Conservation (phyloP, 129 eudicot species). For the Flaveria trinervia region DNA sequence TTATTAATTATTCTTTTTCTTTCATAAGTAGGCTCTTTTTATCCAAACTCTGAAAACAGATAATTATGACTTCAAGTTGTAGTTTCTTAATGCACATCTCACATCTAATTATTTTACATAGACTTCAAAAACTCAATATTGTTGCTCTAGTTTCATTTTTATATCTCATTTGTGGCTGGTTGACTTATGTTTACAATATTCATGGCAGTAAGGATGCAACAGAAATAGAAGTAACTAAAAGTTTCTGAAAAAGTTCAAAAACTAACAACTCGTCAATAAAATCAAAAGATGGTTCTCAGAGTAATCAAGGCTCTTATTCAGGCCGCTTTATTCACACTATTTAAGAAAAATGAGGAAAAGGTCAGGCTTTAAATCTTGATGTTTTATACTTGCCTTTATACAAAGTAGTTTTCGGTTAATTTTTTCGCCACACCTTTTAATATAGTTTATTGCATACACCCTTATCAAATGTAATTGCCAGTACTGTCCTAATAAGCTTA, state of each 20-base stretch:
- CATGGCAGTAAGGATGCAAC: slow-evolving; percentile 36
- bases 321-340: slow-evolving; percentile 75
- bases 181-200: slow-evolving; percentile 26
- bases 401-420: background rate
- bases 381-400: background rate
- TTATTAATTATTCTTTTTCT: too few species aligned
- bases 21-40: background rate
- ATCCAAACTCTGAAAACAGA: background rate
- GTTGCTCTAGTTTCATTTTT: background rate
- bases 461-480: slow-evolving; percentile 6
- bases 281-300: slow-evolving; percentile 42
- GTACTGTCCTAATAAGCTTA: background rate
- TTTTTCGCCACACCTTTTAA: background rate
- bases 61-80: background rate
- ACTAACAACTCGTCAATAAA: slow-evolving; percentile 32
- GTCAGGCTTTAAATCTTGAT: slow-evolving; percentile 37
- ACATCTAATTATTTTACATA: background rate
- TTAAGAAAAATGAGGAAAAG: slow-evolving; percentile 82
- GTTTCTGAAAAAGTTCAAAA: slow-evolving; percentile 30
- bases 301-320: slow-evolving; percentile 59
- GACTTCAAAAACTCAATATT: slow-evolving; percentile 11
- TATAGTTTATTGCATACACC: slow-evolving; percentile 8
- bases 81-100: background rate
- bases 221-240: slow-evolving; percentile 27
- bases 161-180: slow-evolving; percentile 5